Evolutionary conservation across 2,329 filamentous ascomycete genomes (phyloP), one percentile per base, ranked within the genome.

Genomic region (Pseudogymnoascus sp.): DNA sequence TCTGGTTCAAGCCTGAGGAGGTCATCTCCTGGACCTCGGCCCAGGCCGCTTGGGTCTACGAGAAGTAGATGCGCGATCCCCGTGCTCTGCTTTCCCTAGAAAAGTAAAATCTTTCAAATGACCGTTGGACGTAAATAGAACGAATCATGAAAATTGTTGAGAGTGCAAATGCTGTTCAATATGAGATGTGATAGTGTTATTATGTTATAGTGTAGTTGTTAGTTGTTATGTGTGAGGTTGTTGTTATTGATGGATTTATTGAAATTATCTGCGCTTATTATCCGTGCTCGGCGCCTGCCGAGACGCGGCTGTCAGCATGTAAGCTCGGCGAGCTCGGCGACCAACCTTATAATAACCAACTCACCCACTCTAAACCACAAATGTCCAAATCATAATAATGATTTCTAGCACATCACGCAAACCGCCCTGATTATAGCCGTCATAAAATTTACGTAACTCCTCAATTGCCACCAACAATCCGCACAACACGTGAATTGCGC

Each of bases 1-100:
- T 97, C 77, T 99, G 95, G 95, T 99, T 99, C 90, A 88, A 89
- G 81, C 83, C 90, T 72, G 87, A 86, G 72, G 95, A 97, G 80
- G 77, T 96, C 75, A 80, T 91, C 80, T 84, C 77, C 81, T 97
- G 90, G 87, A 93, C 95, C 86, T 82, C 83, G 71, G 83, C 90
- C 77, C 85, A 90, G 82, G 85, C 89, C 81, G 86, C 90, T 84
- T 97, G 95, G 95, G 84, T 97, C 84, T 97, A 97, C 84, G 95
- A 99, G 90, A 93, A 96, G 85, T 73, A 73, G 69, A 72, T 70
- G 38, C 50, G 46, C 46, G 46, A 34, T 6, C n/a, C 40, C 25
- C n/a, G 46, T 31, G 46, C 46, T 56, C 46, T 56, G 46, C 46
- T 28, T 34, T 56, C n/a, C 46, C 25, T 56, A 56, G 46, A 31